Base-by-base conservation (phyloP, 2,329 filamentous ascomycete species). In the Ophiobolus disseminans region DNA sequence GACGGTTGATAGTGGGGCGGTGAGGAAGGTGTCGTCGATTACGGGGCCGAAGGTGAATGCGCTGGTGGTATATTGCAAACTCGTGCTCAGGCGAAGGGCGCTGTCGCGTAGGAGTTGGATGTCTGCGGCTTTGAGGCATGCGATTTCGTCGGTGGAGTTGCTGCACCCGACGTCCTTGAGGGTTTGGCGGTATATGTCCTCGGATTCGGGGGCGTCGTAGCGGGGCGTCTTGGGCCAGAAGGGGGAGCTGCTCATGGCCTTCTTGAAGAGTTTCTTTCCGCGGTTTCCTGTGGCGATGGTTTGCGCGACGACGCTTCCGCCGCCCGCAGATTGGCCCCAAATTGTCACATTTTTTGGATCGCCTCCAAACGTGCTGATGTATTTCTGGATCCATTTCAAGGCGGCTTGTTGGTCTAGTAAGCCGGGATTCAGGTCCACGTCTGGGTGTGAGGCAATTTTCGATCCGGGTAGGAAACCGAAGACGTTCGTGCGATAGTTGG, bases 1-100 rank as follows among this genome's bases (percentile, higher is more conserved):
- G 1, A 77, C 78, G 1, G 75, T 55, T 2, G 77, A 81, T 2
- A 87, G 71, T 14, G 73, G 72, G 45, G 75, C 65, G 1, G 60
- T 70, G 36, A 87, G 69, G 58, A 86, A 86, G 0, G 50, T 61
- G 8, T 75, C 78, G 57, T 86, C 84, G 48, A 86, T 78, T 7
- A 86, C 82, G 1, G 84, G 84, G 0, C 79, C 81, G 82, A 82
- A 86, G 0, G 79, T 82, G 62, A 81, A 86, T 1, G 78, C 80
- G 16, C 76, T 80, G 0, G 82, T 82, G 11, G 73, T 82, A 64
- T 82, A 85, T 14, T 76, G 78, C 58, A 82, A 76, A 42, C 73
- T 77, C 2, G 66, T 73, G 14, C 76, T 75, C 16, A 86, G 75
- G 14, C 65, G 60, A 14, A 84, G 66, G 28, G 75, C 79, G 2